Percentiles rank a stretch among this genome's conserved stretches.
Evolutionary conservation across 1,284 basidiomycete genomes (phyloP).

Genomic region (Rhodotorula sp.): DNA sequence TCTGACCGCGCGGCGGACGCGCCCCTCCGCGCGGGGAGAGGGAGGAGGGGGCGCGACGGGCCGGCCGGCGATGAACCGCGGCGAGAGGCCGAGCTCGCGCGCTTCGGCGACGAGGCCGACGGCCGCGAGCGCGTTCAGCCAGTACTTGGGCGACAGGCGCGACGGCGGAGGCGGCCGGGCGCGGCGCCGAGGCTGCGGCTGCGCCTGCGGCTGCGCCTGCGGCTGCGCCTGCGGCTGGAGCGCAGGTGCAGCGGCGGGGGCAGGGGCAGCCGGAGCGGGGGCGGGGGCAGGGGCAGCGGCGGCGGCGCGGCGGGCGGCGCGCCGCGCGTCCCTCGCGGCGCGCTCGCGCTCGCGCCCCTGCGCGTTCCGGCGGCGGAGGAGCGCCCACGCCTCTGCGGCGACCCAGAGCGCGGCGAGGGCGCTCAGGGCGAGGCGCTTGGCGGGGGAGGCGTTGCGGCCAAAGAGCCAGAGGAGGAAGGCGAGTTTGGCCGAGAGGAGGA

Average conservation of each 20-base stretch:
- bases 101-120: slow-evolving; percentile 47
- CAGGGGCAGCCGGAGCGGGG: neutral
- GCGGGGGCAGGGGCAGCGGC: neutral
- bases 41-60: slow-evolving; percentile 14
- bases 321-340: slow-evolving; percentile 18
- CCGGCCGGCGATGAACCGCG: slow-evolving; percentile 40
- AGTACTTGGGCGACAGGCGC: slow-evolving; percentile 46
- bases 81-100: slow-evolving; percentile 45
- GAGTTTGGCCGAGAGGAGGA: slow-evolving; percentile 46
- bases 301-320: slow-evolving; percentile 3
- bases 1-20: slow-evolving; percentile 10
- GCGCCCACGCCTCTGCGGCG: slow-evolving; percentile 43
- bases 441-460: slow-evolving; percentile 44
- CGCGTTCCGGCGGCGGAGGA: slow-evolving; percentile 28
- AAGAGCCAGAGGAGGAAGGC: slow-evolving; percentile 47
- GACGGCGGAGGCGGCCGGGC: slow-evolving; percentile 14
- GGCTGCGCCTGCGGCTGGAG: neutral
- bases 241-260: neutral
- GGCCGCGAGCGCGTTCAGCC: slow-evolving; percentile 46
- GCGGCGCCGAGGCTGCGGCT: slow-evolving; percentile 7
- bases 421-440: slow-evolving; percentile 42
- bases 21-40: neutral
- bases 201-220: neutral
- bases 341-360: slow-evolving; percentile 22
- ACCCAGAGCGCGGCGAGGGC: slow-evolving; percentile 45